These are phyloP conservation scores for Mycothermus thermophilus DNA, from an alignment of 495 filamentous ascomycete species.

Conservation along the genomic window DNA sequence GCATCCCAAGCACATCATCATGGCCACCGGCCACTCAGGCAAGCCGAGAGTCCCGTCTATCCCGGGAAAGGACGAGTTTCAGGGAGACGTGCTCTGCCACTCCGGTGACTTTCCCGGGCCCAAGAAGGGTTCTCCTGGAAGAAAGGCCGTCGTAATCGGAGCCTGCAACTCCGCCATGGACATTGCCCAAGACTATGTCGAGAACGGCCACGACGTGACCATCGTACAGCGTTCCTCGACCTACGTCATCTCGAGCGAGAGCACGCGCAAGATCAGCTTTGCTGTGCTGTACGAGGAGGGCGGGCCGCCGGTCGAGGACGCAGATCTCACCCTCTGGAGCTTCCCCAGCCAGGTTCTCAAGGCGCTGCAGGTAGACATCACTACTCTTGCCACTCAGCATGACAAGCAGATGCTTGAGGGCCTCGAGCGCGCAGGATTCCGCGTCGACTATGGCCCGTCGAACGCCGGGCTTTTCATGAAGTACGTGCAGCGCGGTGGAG, in stretches of 20 bases:
- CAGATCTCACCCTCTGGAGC: slow-evolving; percentile 44
- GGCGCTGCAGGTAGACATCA: slow-evolving; percentile 37
- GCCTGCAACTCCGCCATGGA: slow-evolving; percentile 73
- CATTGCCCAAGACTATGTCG: slow-evolving; percentile 70
- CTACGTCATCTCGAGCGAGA: slow-evolving; percentile 46
- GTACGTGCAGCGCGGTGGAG: slow-evolving; percentile 61
- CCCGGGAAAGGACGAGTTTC: slow-evolving; percentile 47
- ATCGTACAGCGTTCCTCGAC: slow-evolving; percentile 70
- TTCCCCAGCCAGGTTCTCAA: slow-evolving; percentile 47
- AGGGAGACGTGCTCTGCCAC: slow-evolving; percentile 49
- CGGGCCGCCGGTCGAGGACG: slow-evolving; percentile 46
- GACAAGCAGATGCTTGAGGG: slow-evolving; percentile 47
- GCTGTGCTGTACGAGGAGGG: slow-evolving; percentile 49
- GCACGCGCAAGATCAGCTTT: slow-evolving; percentile 34
- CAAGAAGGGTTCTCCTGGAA: slow-evolving; percentile 30
- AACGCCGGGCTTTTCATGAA: slow-evolving; percentile 56
- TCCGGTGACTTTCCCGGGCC: slow-evolving; percentile 55
- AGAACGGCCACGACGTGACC: slow-evolving; percentile 73
- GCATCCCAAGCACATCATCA: slow-evolving; percentile 53
- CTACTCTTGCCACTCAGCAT: slow-evolving; percentile 28
- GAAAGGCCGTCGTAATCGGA: slow-evolving; percentile 63
- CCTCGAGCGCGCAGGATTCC: slow-evolving; percentile 52
- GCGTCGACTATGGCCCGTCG: slow-evolving; percentile 51
- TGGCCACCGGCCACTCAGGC: slow-evolving; percentile 61
- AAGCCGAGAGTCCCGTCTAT: slow-evolving; percentile 52